phyloP scores from a whole-genome alignment of 345 rosid species.

The Syzygium aromaticum region DNA sequence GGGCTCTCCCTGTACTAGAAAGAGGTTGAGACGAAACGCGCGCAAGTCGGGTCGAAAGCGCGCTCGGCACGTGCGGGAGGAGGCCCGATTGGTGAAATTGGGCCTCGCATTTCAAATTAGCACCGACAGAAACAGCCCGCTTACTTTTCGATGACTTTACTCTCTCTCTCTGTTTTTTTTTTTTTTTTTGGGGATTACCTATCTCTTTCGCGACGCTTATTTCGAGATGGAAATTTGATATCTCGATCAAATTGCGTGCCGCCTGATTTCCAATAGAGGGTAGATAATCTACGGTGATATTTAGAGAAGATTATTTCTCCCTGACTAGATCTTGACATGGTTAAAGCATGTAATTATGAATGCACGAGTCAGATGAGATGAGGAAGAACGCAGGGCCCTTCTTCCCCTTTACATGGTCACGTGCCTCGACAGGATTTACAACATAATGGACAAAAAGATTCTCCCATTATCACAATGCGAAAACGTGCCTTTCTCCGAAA shows the following conservation, averaged over 20 bases:
- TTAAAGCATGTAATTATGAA: not conserved
- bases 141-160: not conserved
- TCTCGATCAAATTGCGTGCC: not conserved
- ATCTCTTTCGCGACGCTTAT: not conserved
- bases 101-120: not conserved
- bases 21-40: not conserved
- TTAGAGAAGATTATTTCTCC: not conserved
- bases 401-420: not conserved
- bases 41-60: no score
- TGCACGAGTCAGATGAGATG: not conserved
- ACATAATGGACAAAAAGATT: not conserved
- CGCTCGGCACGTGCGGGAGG: not conserved
- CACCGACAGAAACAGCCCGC: not conserved
- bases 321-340: fast-evolving
- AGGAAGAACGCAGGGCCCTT: not conserved
- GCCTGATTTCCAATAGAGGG: not conserved
- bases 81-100: not conserved
- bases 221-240: not conserved
- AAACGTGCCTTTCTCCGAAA: not conserved
- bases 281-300: not conserved
- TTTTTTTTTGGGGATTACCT: not conserved
- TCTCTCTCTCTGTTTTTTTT: fast-evolving
- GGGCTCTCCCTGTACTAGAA: no score
- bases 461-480: not conserved
- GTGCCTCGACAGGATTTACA: not conserved